A percentile compares a stretch with the other conserved stretches of the same genome.
Conservation (phyloP, 805 yeast genomes). For the Candida nanaspora region DNA sequence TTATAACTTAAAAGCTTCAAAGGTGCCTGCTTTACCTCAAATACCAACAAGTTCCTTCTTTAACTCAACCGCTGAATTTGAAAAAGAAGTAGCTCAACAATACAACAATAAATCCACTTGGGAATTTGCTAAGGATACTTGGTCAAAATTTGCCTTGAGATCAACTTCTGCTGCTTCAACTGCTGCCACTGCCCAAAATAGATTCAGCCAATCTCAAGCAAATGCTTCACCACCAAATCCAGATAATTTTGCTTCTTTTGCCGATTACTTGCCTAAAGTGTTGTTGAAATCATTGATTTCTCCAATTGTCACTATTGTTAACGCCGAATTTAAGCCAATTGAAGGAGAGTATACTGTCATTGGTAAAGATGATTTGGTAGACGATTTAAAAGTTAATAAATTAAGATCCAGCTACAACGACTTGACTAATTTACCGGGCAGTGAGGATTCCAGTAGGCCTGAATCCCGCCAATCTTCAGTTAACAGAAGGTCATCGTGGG, state of each 20-base stretch:
- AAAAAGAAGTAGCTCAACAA: not conserved
- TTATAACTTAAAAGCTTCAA: conserved; percentile 2
- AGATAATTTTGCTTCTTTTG: not conserved
- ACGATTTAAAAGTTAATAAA: not conserved
- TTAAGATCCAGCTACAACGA: not conserved
- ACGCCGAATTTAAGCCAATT: not conserved
- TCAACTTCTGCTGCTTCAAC: not conserved
- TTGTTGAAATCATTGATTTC: conserved; percentile 1
- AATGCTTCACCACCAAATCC: not conserved
- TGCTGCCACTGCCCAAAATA: not conserved
- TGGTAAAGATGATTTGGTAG: conserved; percentile 23
- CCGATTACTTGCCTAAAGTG: not conserved
- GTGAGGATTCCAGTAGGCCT: not conserved
- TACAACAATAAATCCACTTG: not conserved
- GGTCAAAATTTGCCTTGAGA: not conserved
- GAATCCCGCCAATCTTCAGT: conserved; percentile 3
- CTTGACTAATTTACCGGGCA: too few relatives aligned
- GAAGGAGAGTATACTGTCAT: conserved; percentile 35
- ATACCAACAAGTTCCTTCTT: not conserved
- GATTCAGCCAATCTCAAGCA: not conserved
- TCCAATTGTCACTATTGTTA: not conserved
- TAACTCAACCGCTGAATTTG: not conserved
- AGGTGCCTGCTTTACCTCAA: conserved; percentile 2
- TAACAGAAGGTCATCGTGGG: conserved; percentile 16
- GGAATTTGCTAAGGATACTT: not conserved